Base-by-base conservation (phyloP, 1,284 basidiomycete genomes). In the Coniophora puteana region DNA sequence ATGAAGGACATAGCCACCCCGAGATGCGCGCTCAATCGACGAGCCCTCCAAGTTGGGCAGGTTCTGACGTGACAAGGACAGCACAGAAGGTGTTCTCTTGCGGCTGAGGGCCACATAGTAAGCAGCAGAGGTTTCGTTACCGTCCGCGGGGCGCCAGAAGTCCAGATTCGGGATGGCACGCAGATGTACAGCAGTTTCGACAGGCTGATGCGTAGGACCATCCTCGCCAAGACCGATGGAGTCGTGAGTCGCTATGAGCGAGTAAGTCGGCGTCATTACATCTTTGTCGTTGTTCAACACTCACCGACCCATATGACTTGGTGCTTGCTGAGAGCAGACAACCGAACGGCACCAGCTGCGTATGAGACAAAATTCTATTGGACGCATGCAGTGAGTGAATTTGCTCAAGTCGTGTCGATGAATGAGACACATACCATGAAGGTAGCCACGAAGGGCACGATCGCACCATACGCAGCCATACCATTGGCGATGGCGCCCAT, bases 401-500 rank as follows among this genome's bases (percentile, higher is more conserved):
- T 26, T 16, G 26, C 33, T 23, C 28, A 8, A 10, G n/a, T 11
- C 7, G 12, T 20, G 36, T 14, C 20, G 6, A n/a, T 31, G n/a
- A 31, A n/a, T n/a, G n/a, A 31, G 20, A 7, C 30, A 61, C 72
- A 52, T 51, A 85, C 83, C 67, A 91, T 66, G 83, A 93, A 95
- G 40, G 92, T 94, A 49, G 83, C 90, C 51, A 84, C 80, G 68
- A 89, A 92, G 36, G 89, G 90, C 50, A 92, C 76, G 54, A 92
- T 81, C 48, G 76, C 86, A 40, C 89, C 89, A 66, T 93, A 95
- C 13, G 91, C 92, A 51, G 73, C 67, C 48, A 95, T 65, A 66
- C 92, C 92, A 65, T 95, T 95, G 57, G 86, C 90, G 60, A 96
- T 92, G 48, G 93, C 93, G 58, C 87, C 90, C 93, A 97, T 97